Evolutionary conservation across 2,329 filamentous ascomycete species (phyloP).

Genomic region (Didymella arachidicola): DNA sequence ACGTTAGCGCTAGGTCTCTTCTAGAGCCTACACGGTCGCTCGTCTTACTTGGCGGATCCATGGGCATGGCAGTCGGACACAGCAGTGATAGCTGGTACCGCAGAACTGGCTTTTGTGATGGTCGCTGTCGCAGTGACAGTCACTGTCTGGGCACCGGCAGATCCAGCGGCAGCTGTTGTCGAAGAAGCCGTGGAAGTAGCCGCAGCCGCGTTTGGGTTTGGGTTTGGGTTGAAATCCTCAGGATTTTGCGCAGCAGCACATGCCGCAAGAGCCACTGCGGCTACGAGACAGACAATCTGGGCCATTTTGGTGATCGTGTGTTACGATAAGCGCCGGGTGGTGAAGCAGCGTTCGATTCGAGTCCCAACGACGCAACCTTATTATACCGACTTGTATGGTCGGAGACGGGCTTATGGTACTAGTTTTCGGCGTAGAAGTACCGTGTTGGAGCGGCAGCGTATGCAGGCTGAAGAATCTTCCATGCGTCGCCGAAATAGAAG

Average conservation of each 20-base stretch:
- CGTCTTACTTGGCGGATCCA: conserved; percentile 53
- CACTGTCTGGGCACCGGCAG: conserved; percentile 22
- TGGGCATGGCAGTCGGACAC: conserved; percentile 64
- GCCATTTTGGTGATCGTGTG: conserved; percentile 24
- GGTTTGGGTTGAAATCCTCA: conserved; percentile 1
- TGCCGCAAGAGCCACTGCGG: conserved; percentile 13
- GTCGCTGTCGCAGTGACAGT: conserved; percentile 16
- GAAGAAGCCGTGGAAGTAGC: conserved; percentile 1
- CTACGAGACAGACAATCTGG: conserved; percentile 9
- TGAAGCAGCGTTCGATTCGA: conserved; percentile 13
- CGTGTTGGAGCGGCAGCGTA: conserved; percentile 24
- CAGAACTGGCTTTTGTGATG: conserved; percentile 21
- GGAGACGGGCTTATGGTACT: conserved; percentile 11
- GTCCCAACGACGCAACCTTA: conserved; percentile 20
- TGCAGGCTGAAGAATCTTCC: conserved; percentile 23
- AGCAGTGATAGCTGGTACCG: conserved; percentile 50
- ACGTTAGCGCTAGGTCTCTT: conserved; percentile 20
- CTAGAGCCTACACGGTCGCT: neutral
- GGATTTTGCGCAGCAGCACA: conserved; percentile 21
- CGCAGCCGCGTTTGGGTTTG: neutral
- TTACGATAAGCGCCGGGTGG: conserved; percentile 1
- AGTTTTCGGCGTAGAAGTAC: conserved; percentile 21
- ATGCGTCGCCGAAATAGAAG: conserved; percentile 8
- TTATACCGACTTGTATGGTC: conserved; percentile 27
- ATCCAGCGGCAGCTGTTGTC: conserved; percentile 8